Base-by-base conservation (phyloP, 257 asterid genomes). In the Penstemon barbatus region DNA sequence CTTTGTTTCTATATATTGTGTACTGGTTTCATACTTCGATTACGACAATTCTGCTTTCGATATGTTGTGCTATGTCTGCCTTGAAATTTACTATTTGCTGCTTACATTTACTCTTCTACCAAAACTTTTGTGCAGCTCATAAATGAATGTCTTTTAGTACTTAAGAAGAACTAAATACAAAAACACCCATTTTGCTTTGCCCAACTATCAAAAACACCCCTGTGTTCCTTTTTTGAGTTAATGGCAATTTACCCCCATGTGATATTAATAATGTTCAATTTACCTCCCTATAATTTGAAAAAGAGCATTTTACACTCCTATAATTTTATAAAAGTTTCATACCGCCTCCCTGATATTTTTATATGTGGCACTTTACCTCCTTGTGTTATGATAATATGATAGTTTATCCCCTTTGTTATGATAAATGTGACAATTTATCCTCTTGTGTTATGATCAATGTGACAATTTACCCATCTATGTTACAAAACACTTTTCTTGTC, bases 51-150 rank as follows among this genome's bases (percentile, higher is more conserved):
- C 41, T 57, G 59, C 72, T 64, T 75, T 43, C 45, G 6, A 10
- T 19, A 8, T 42, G 33, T 53, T 64, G 74, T 45, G 61, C 44
- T 18, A 11, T 68, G 65, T 63, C 72, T 63, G 43, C 80, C 69
- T 11, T 63, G 18, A 68, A n/a, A 63, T 66, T 55, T 44, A 66
- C 48, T 5, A 37, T 49, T 46, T 37, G 3, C 5, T n/a, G 58
- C 36, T 53, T n/a, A 1, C 53, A 42, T 61, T 18, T 61, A 61
- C 53, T 61, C 54, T 44, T 25, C 67, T 44, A 44, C 67, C 40
- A 7, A 62, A n/a, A 33, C 6, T 58, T 65, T 25, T 43, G 52
- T 3, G 52, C 33, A 12, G 56, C 48, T 51, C 38, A 55, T 61
- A 38, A 61, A 41, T 71, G 62, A 62, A 49, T 19, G 44, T 62